A percentile compares a stretch with the other conserved stretches of the same genome.
These are phyloP conservation scores for Chaetomium sp. DNA, from an alignment of 2,329 filamentous ascomycete species.

Conservation along the genomic window DNA sequence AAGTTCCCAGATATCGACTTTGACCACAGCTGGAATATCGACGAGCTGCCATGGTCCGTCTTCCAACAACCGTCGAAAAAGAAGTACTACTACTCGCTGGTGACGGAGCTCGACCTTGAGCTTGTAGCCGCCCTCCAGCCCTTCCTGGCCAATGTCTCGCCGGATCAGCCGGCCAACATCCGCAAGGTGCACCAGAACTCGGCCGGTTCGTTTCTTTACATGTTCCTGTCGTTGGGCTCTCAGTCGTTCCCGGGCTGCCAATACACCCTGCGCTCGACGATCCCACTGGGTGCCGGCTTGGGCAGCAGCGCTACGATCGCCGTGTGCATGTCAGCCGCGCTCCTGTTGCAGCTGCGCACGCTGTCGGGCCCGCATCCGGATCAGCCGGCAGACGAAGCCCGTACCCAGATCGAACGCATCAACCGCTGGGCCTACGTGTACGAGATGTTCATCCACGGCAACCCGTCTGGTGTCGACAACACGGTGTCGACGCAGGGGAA, in stretches of 20 bases:
- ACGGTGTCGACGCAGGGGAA: conserved; percentile 92
- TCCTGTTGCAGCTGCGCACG: conserved; percentile 81
- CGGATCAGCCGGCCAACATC: conserved; percentile 56
- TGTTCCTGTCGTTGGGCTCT: conserved; percentile 81
- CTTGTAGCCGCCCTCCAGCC: conserved; percentile 76
- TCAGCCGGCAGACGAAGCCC: conserved; percentile 80
- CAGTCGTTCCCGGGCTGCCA: conserved; percentile 72
- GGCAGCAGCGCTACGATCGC: conserved; percentile 92
- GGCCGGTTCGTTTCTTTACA: conserved; percentile 81
- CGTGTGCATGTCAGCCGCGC: conserved; percentile 77
- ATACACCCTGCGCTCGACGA: conserved; percentile 87
- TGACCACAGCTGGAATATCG: conserved; percentile 89
- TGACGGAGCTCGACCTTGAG: conserved; percentile 76
- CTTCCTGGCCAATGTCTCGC: conserved; percentile 66
- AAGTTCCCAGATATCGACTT: conserved; percentile 88
- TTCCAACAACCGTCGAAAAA: conserved; percentile 82
- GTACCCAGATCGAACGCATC: conserved; percentile 85
- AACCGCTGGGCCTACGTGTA: conserved; percentile 97
- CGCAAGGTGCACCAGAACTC: conserved; percentile 81
- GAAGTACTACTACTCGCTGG: conserved; percentile 88
- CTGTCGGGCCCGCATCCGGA: conserved; percentile 87
- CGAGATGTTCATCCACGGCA: conserved; percentile 96
- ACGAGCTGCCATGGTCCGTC: conserved; percentile 76
- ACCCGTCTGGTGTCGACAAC: conserved; percentile 94
- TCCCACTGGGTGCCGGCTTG: conserved; percentile 84